Conservation (phyloP, 192 early-diverging fungal species). For the Backusella westeae region DNA sequence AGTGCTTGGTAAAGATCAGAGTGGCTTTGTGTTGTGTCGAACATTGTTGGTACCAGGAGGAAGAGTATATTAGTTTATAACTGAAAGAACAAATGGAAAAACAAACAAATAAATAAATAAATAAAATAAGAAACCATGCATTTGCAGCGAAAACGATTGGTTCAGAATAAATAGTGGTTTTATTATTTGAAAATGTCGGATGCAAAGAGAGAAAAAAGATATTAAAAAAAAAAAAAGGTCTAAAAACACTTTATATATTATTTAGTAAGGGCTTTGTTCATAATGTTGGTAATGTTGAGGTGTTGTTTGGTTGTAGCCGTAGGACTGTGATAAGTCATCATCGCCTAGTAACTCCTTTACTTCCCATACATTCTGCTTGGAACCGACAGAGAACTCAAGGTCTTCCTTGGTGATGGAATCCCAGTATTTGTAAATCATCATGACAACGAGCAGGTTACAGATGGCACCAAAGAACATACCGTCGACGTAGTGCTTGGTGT, state of each 20-base stretch:
- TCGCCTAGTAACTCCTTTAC: slow-evolving; percentile 69
- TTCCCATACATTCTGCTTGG: slow-evolving; percentile 79
- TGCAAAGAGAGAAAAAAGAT: neutral
- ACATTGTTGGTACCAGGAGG: neutral
- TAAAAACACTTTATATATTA: neutral
- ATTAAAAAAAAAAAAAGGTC: neutral
- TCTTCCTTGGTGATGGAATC: slow-evolving; percentile 99
- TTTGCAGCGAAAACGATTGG: neutral
- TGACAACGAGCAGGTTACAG: slow-evolving; percentile 86
- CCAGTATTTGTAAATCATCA: slow-evolving; percentile 99
- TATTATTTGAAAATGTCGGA: neutral
- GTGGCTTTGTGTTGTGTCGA: neutral
- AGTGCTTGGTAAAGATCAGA: slow-evolving; percentile 25
- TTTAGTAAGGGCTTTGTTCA: slow-evolving; percentile 27
- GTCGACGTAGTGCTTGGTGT: slow-evolving; percentile 94
- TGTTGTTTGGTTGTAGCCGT: slow-evolving; percentile 27
- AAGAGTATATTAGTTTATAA: too few relatives aligned
- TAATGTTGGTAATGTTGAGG: slow-evolving; percentile 33
- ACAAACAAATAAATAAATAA: neutral
- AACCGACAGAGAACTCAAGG: slow-evolving; percentile 85
- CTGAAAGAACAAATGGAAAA: neutral
- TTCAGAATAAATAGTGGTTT: neutral
- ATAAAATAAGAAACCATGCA: neutral
- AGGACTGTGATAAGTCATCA: slow-evolving; percentile 42
- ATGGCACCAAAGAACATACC: slow-evolving; percentile 97